phyloP scores from a whole-genome alignment of 495 filamentous ascomycete genomes.

The Cercophora scortea region DNA sequence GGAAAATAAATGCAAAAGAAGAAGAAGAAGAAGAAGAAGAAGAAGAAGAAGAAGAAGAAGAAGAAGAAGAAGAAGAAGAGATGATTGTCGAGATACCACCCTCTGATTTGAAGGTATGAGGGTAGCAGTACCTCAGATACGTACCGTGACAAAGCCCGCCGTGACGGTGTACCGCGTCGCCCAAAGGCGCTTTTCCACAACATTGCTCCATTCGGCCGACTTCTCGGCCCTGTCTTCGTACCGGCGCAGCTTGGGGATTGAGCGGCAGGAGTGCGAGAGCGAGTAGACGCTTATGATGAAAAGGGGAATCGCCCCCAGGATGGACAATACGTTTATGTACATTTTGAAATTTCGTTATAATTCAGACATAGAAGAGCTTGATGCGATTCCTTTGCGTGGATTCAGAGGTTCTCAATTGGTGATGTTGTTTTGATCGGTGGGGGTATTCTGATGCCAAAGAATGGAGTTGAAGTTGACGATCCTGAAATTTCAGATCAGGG shows the following conservation, averaged over 20 bases:
- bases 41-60: neutral
- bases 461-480: no score
- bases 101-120: neutral
- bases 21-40: neutral
- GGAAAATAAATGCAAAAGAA: neutral
- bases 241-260: constrained; percentile 15
- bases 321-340: constrained; percentile 1
- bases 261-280: constrained; percentile 10
- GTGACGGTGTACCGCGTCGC: constrained; percentile 17
- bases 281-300: constrained; percentile 9
- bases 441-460: no score
- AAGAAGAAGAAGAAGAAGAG: neutral
- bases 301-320: constrained; percentile 1
- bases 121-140: neutral
- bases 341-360: neutral
- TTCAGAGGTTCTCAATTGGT: no score
- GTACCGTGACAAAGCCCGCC: constrained; percentile 9
- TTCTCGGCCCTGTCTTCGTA: constrained; percentile 16
- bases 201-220: constrained; percentile 17
- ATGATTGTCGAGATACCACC: neutral
- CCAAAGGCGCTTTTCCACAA: constrained; percentile 12
- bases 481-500: no score
- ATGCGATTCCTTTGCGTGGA: no score
- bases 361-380: no score
- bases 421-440: no score